Evolutionary conservation across 768 basidiomycete genomes (phyloP).

Genomic region (Lactarius sanguifluus): DNA sequence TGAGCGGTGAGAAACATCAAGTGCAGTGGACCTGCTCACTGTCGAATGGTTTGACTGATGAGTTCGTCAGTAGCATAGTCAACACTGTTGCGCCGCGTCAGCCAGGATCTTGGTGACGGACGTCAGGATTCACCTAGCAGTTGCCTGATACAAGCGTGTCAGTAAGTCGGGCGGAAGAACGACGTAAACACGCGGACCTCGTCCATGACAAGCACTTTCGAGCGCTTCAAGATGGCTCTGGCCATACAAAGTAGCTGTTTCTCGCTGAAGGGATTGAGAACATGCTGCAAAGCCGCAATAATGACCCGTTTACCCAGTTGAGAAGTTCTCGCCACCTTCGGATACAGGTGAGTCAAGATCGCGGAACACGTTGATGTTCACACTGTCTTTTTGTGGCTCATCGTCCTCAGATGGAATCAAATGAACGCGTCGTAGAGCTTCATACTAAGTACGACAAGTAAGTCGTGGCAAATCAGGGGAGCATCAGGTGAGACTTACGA

Average conservation of each 20-base stretch:
- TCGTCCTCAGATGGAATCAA: conserved; percentile 61
- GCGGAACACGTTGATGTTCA: conserved; percentile 77
- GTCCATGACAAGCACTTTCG: conserved; percentile 81
- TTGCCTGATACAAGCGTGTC: conserved; percentile 46
- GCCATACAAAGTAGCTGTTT: conserved; percentile 91
- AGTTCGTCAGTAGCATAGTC: conserved; percentile 89
- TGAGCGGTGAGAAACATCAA: background rate
- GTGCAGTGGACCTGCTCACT: conserved; percentile 42
- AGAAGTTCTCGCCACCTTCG: conserved; percentile 90
- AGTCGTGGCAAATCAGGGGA: conserved; percentile 1
- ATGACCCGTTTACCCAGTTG: conserved; percentile 57
- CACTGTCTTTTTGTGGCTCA: conserved; percentile 45
- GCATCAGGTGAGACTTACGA: conserved; percentile 47
- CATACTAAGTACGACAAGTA: conserved; percentile 50
- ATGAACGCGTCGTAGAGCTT: conserved; percentile 81
- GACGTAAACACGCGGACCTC: conserved; percentile 46
- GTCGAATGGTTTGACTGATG: conserved; percentile 76
- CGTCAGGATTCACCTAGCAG: conserved; percentile 51
- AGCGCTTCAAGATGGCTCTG: conserved; percentile 75
- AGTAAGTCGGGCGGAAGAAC: background rate
- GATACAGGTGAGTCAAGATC: conserved; percentile 71
- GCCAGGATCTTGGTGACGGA: background rate
- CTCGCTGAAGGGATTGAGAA: conserved; percentile 45
- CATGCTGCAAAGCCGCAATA: conserved; percentile 1
- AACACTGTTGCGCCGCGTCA: conserved; percentile 43